Percentiles rank a stretch among this genome's conserved stretches.
Evolutionary conservation across 371 early-diverging fungal species (phyloP).

Genomic region (Mucor mucedo): DNA sequence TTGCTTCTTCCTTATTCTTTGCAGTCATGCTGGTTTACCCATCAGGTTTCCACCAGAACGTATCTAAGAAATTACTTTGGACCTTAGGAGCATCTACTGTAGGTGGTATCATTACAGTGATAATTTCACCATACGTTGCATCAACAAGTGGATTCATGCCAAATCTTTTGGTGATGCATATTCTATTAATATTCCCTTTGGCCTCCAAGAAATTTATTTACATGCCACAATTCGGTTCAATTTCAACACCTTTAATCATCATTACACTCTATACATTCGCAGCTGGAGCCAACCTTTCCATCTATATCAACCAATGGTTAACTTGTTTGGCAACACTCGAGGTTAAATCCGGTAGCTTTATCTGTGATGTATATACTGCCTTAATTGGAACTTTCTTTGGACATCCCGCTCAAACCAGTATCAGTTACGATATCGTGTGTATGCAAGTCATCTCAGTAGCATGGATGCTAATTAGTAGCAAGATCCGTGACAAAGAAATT

Average conservation of each 20-base stretch:
- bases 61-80: constrained; percentile 2
- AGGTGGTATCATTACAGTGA: constrained; percentile 33
- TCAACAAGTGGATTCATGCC: constrained; percentile 25
- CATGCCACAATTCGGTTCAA: neutral
- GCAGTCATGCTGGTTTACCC: constrained; percentile 31
- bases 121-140: constrained; percentile 37
- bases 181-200: constrained; percentile 33
- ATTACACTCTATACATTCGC: constrained; percentile 30
- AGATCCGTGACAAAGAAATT: neutral
- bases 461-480: constrained; percentile 38
- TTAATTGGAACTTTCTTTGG: constrained; percentile 29
- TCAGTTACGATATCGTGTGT: constrained; percentile 44
- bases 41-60: neutral
- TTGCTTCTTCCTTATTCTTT: constrained; percentile 41
- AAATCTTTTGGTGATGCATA: constrained; percentile 46
- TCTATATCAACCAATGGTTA: constrained; percentile 35
- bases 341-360: neutral
- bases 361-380: neutral
- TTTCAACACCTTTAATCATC: constrained; percentile 6
- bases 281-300: constrained; percentile 40
- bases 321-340: constrained; percentile 9
- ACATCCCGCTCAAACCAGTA: constrained; percentile 50
- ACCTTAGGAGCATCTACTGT: constrained; percentile 13
- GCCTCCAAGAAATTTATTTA: neutral
- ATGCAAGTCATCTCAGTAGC: constrained; percentile 31